A percentile compares a stretch with the other conserved stretches of the same genome.
Conservation (phyloP, 192 early-diverging fungal genomes). For the Coemansia sp. region DNA sequence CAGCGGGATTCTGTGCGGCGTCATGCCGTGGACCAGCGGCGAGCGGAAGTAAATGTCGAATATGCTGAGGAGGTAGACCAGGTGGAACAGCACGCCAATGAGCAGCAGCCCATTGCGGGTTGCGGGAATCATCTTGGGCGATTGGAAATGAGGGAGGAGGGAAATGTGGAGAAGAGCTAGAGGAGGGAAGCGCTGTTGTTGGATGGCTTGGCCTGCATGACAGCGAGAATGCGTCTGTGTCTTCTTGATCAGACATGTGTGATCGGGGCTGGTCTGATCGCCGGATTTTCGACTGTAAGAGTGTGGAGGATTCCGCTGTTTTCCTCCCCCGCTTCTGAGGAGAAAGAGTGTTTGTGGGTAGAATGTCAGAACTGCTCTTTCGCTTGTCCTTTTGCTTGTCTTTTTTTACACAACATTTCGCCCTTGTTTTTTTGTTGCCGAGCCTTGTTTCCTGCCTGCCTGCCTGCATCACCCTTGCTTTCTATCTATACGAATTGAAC, state of each 20-base stretch:
- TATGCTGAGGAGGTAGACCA: constrained; percentile 87
- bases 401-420: no score
- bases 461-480: neutral
- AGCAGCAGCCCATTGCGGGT: constrained; percentile 65
- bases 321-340: neutral
- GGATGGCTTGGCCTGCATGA: neutral
- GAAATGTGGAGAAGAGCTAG: neutral
- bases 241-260: neutral
- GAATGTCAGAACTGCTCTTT: no score
- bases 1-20: constrained; percentile 69
- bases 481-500: neutral
- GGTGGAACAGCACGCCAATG: constrained; percentile 88
- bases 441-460: no score
- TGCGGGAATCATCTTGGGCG: constrained; percentile 42
- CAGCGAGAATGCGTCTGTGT: neutral
- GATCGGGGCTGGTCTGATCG: neutral
- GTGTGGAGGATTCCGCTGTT: neutral
- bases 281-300: neutral
- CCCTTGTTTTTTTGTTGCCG: no score
- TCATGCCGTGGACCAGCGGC: constrained; percentile 97
- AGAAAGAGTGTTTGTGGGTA: no score
- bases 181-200: neutral
- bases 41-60: constrained; percentile 99
- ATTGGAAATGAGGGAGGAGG: neutral
- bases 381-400: no score